Percentiles rank a stretch among this genome's conserved stretches.
These are phyloP conservation scores for Krasilnikovozyma curviuscula DNA, from an alignment of 768 basidiomycete genomes.

Conservation along the genomic window DNA sequence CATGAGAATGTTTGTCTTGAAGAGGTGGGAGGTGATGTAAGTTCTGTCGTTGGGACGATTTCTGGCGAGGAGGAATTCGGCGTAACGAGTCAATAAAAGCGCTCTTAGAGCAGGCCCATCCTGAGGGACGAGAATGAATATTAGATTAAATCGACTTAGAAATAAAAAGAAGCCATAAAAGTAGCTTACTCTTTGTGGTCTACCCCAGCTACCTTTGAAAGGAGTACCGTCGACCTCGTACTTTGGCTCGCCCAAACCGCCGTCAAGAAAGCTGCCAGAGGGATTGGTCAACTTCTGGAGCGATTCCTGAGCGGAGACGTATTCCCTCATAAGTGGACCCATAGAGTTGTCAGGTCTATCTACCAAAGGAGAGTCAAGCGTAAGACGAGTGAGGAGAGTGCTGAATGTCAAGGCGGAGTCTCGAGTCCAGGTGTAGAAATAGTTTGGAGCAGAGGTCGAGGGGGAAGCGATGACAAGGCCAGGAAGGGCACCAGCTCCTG, in stretches of 20 bases:
- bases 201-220: slow-evolving; percentile 23
- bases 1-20: slow-evolving; percentile 13
- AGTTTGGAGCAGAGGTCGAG: slow-evolving; percentile 22
- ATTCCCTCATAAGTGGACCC: slow-evolving; percentile 19
- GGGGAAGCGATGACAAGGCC: slow-evolving; percentile 27
- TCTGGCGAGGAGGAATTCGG: slow-evolving; percentile 22
- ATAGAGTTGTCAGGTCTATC: slow-evolving; percentile 4
- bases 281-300: slow-evolving; percentile 21
- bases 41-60: slow-evolving; percentile 15
- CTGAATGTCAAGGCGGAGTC: slow-evolving; percentile 22
- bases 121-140: slow-evolving; percentile 5
- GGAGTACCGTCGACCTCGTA: slow-evolving; percentile 21
- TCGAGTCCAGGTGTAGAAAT: slow-evolving; percentile 24
- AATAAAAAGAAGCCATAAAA: not conserved
- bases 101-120: slow-evolving; percentile 26
- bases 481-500: slow-evolving; percentile 21
- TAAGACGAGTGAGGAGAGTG: slow-evolving; percentile 16
- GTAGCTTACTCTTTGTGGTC: slow-evolving; percentile 22
- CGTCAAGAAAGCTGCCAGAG: slow-evolving; percentile 20
- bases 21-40: slow-evolving; percentile 20
- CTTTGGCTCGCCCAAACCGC: slow-evolving; percentile 27
- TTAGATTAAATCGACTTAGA: not conserved
- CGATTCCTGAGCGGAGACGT: slow-evolving; percentile 17
- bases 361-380: slow-evolving; percentile 3
- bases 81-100: slow-evolving; percentile 22